Base-by-base conservation (phyloP, 2,329 filamentous ascomycete genomes). In the Pseudogymnoascus sp. region DNA sequence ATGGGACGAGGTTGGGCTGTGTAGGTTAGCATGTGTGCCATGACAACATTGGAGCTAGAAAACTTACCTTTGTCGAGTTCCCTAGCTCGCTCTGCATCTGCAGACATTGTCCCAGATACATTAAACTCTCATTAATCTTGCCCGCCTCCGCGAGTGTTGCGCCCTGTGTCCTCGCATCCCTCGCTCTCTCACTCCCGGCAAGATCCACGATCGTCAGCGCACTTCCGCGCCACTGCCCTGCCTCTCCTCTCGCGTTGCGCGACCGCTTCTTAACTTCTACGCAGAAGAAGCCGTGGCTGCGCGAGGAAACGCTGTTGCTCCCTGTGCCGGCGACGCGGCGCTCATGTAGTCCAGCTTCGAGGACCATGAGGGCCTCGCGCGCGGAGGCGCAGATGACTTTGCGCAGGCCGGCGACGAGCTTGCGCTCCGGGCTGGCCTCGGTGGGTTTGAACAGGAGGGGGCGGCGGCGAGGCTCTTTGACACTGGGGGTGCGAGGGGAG, bases 51-150 rank as follows among this genome's bases (percentile, higher is more conserved):
- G 31, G 5, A 53, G 49, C 9, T 14, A n/a, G 43, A 6, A 40
- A 59, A 70, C 74, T 56, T 80, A 90, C 89, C 83, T 91, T 93
- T 72, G 83, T 85, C 11, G 86, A 87, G 66, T 82, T 87, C 46
- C 88, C 87, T 34, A 87, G 82, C 69, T 93, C 91, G 65, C 89
- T 93, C 74, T 97, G 93, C 82, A 96, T 93, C 73, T 97, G 93
- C 69, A 99, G 83, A 73, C 95, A 99, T 72, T 97, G 95, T 0
- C 95, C 95, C 1, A 99, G 83, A 73, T 97, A 97, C 95, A 99
- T 99, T 72, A 99, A 79, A 72, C 91, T 96, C 75, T 97, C 93
- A 72, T 99, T 99, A 74, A 99, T 99, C 77, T 97, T 97, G 62
- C 95, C 95, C 37, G 93, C 95, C 77, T 99, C 95, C 0, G 90